Evolutionary conservation across 306 rosid genomes (phyloP).

Genomic region (Prunus mongolica): DNA sequence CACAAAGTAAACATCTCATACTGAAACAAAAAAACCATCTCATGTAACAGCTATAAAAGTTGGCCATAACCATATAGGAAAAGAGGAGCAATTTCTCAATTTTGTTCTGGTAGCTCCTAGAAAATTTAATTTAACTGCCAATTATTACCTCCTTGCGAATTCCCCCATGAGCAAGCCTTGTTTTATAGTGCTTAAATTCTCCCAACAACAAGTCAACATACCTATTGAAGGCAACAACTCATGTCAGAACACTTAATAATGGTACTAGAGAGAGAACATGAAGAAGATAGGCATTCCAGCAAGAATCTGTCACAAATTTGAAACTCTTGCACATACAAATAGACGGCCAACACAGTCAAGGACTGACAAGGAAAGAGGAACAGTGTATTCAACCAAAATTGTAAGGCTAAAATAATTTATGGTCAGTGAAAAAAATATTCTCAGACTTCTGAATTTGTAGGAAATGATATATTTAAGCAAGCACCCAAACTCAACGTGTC

Average conservation of each 20-base stretch:
- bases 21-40: too few species aligned
- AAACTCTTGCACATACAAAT: neutral
- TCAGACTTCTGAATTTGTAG: neutral
- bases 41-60: neutral
- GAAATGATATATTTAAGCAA: neutral
- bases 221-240: conserved; percentile 46
- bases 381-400: neutral
- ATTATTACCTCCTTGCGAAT: conserved; percentile 80
- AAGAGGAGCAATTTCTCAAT: neutral
- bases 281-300: neutral
- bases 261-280: neutral
- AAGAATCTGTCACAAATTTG: neutral
- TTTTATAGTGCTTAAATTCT: conserved; percentile 95
- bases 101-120: neutral
- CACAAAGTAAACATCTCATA: neutral
- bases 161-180: conserved; percentile 89
- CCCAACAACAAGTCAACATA: conserved; percentile 95
- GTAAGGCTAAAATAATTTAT: neutral
- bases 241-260: conserved; percentile 30
- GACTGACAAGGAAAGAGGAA: neutral
- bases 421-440: neutral
- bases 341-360: neutral
- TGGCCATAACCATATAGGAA: neutral
- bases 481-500: neutral
- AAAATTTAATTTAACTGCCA: conserved; percentile 24